Base-by-base conservation (phyloP, 23 red algal species). In the Gracilaria domingensis region DNA sequence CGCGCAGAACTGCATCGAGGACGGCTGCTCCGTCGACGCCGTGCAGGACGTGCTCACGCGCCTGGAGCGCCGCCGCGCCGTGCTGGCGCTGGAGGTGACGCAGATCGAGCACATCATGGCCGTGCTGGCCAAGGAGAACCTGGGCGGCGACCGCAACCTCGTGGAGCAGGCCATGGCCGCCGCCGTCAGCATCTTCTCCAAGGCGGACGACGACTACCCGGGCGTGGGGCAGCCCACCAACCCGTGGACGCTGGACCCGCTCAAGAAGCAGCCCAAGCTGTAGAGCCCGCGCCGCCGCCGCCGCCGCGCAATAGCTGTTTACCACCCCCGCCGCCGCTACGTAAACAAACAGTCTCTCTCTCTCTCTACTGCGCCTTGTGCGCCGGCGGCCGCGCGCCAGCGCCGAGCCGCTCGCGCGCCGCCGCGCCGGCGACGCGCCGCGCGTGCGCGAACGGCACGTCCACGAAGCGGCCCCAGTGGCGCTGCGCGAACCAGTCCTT, bases 21-120 rank as follows among this genome's bases (percentile, higher is more conserved):
- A 95, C n/a, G 93, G 93, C 49, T 95, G 93, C 66, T 81, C 83
- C 1, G 73, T 95, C 33, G 84, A 95, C 80, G 93, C 84, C 38
- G 93, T 95, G 29, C 86, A 95, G 84, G 93, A 95, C 84, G 84
- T 95, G 13, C 93, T 95, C 28, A 84, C 85, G 23, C 93, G 93
- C 32, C 82, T 95, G 32, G 93, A 95, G 39, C 53, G 79, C 30
- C 84, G 86, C 32, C 83, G 84, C 44, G 79, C 77, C 74, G 79
- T 87, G n/a, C 85, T 95, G 26, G 56, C 79, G 39, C 66, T 75
- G 0, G 93, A 95, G 93, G 60, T 95, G 21, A 76, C 76, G 17
- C 50, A 90, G 79, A 89, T 95, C 61, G 85, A 89, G 51, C 67
- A 86, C 4, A 73, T 95, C 42, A 95, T 95, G 93, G 93, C 65